Base-by-base conservation (phyloP, 768 basidiomycete species). In the Russula sp. region DNA sequence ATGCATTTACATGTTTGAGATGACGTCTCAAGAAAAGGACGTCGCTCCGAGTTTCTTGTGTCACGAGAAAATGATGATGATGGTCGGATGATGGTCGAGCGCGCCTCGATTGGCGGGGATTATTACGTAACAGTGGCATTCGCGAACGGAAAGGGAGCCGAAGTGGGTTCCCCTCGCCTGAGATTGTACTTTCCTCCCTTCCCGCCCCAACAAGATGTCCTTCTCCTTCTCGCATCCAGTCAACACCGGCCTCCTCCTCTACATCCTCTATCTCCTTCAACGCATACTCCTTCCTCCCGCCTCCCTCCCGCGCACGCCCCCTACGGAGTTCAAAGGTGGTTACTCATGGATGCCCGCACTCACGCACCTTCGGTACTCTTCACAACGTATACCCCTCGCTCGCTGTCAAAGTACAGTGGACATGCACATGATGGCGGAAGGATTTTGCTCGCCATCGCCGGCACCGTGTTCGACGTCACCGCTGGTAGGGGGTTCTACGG, bases 401-500 rank as follows among this genome's bases (percentile, higher is more conserved):
- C 91, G 1, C 78, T 96, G 28, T 78, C 75, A 50, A 83, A 83
- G 0, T 94, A 86, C 73, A 79, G 83, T 69, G 86, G 91, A 28
- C 77, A 77, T 69, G 86, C 90, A 28, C 77, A 77, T 56, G 79
- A 88, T 52, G 81, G 82, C 22, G 84, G 84, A 30, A 79, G 89
- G 66, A 96, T 98, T 59, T 73, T 97, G 71, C 81, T 98, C 14
- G 92, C 90, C 0, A 97, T 99, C 65, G 84, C 88, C 59, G 83
- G 91, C 30, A 86, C 79, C 40, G 95, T 98, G 60, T 99, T 96
- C 74, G 97, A 99, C 72, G 96, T 98, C 53, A 90, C 91, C 0
- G 80, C 84, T 3, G 96, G 97, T 30, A 80, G 87, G 68, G 89
- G 83, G 72, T 99, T 99, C 77, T 99, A 98, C 74, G 97, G 96